These are phyloP conservation scores for Penicillium coffeae DNA, from an alignment of 495 filamentous ascomycete species.

Conservation along the genomic window DNA sequence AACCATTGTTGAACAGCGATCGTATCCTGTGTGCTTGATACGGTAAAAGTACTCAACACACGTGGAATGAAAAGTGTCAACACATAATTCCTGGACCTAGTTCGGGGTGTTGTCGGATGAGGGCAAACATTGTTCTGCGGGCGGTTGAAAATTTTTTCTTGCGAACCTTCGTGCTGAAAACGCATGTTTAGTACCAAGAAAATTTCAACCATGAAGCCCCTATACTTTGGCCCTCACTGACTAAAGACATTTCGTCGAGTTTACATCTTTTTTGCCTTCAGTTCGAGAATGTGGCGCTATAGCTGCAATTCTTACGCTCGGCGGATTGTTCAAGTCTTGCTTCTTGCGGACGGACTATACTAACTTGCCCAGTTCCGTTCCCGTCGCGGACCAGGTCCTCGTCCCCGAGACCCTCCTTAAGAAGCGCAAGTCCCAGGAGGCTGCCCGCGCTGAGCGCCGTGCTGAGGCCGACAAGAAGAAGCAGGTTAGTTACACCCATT, in stretches of 20 bases:
- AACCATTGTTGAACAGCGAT: slow-evolving; percentile 64
- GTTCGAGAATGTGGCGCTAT: slow-evolving; percentile 84
- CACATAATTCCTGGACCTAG: slow-evolving; percentile 55
- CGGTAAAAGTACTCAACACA: slow-evolving; percentile 18
- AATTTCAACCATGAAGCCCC: slow-evolving; percentile 3
- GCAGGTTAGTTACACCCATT: slow-evolving; percentile 61
- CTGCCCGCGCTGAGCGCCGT: slow-evolving; percentile 82
- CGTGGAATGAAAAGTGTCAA: slow-evolving; percentile 38
- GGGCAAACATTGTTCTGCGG: slow-evolving; percentile 20
- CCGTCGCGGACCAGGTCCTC: slow-evolving; percentile 86
- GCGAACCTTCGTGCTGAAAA: slow-evolving; percentile 32
- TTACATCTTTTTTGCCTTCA: slow-evolving; percentile 50
- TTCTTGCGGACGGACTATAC: slow-evolving; percentile 67
- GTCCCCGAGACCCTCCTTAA: slow-evolving; percentile 98
- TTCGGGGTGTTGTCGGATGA: slow-evolving; percentile 84
- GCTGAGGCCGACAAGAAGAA: slow-evolving; percentile 80
- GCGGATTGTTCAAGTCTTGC: slow-evolving; percentile 62
- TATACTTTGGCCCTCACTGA: slow-evolving; percentile 57
- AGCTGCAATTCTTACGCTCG: slow-evolving; percentile 85
- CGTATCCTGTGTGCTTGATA: slow-evolving; percentile 21
- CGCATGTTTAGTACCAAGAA: slow-evolving; percentile 28
- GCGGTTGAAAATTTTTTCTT: slow-evolving; percentile 9
- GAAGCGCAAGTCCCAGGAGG: slow-evolving; percentile 99
- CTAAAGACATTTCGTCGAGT: slow-evolving; percentile 80
- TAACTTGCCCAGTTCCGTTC: slow-evolving; percentile 69